Percentiles rank a stretch among this genome's conserved stretches.
Evolutionary conservation across 2,329 filamentous ascomycete genomes (phyloP).

Genomic region (Diatrype stigma): DNA sequence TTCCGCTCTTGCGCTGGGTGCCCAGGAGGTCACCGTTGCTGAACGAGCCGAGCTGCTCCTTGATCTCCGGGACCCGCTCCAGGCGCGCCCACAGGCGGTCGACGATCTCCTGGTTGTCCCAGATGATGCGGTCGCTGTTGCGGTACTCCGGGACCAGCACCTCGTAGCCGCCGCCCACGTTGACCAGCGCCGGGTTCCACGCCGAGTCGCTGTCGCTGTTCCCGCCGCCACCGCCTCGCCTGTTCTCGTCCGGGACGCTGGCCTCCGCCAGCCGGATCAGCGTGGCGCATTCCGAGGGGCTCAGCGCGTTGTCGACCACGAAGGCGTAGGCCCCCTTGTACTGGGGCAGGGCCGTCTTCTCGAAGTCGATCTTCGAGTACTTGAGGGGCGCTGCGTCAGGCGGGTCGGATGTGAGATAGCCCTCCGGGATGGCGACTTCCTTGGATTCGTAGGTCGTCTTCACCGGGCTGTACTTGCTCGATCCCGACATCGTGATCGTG

Average conservation of each 20-base stretch:
- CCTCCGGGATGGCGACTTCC: conserved; percentile 35
- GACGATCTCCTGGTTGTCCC: conserved; percentile 61
- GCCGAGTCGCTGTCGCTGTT: conserved; percentile 29
- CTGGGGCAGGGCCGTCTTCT: conserved; percentile 42
- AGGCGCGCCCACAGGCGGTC: conserved; percentile 61
- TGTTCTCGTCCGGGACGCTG: conserved; percentile 44
- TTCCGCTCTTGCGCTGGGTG: conserved; percentile 20
- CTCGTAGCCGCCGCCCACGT: conserved; percentile 60
- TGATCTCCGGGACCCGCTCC: conserved; percentile 35
- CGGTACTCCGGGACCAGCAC: conserved; percentile 53
- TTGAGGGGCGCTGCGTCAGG: conserved; percentile 40
- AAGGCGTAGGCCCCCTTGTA: conserved; percentile 54
- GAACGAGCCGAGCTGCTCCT: conserved; percentile 34
- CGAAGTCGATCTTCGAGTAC: conserved; percentile 50
- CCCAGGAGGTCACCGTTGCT: conserved; percentile 29
- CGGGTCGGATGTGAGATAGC: conserved; percentile 43
- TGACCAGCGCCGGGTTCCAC: conserved; percentile 69
- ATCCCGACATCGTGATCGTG: not conserved
- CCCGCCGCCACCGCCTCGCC: conserved; percentile 32
- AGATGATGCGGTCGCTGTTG: conserved; percentile 73
- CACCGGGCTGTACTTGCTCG: conserved; percentile 12
- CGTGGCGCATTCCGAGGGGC: conserved; percentile 56
- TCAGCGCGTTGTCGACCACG: conserved; percentile 61
- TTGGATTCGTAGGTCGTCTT: conserved; percentile 30
- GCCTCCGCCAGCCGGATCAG: conserved; percentile 50